Conservation (phyloP, 2,329 filamentous ascomycete genomes). For the Fusarium agapanthi region DNA sequence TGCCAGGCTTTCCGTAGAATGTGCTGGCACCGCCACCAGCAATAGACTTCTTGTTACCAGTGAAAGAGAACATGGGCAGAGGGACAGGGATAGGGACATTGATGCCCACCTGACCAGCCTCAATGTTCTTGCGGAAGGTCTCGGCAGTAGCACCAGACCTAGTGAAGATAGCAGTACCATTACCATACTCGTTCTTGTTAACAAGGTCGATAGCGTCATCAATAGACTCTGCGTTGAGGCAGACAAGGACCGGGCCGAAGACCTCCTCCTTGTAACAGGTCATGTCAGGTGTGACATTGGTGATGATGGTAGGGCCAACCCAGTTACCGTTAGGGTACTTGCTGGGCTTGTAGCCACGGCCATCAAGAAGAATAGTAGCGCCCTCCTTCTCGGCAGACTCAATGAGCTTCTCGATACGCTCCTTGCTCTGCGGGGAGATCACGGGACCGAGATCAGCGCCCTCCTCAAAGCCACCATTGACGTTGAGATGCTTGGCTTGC, state of each 20-base stretch:
- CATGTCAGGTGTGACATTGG: slow-evolving; percentile 82
- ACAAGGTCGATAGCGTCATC: slow-evolving; percentile 84
- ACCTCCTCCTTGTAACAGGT: slow-evolving; percentile 87
- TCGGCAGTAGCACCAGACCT: slow-evolving; percentile 79
- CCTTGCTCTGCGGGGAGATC: slow-evolving; percentile 81
- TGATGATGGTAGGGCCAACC: slow-evolving; percentile 84
- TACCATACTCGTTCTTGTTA: slow-evolving; percentile 87
- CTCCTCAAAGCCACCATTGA: slow-evolving; percentile 83
- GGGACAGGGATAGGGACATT: slow-evolving; percentile 83
- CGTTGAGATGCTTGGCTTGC: slow-evolving; percentile 74
- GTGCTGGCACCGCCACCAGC: slow-evolving; percentile 92
- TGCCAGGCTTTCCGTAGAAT: slow-evolving; percentile 92
- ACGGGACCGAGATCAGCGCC: slow-evolving; percentile 84
- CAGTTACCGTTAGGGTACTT: slow-evolving; percentile 90
- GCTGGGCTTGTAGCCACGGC: slow-evolving; percentile 74
- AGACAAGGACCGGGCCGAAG: slow-evolving; percentile 85
- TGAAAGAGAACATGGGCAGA: slow-evolving; percentile 77
- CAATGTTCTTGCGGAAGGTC: slow-evolving; percentile 80
- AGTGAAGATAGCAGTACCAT: slow-evolving; percentile 87
- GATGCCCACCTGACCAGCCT: slow-evolving; percentile 86
- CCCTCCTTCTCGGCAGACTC: slow-evolving; percentile 81
- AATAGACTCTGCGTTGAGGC: slow-evolving; percentile 79
- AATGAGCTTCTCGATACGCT: slow-evolving; percentile 80
- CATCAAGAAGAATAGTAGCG: slow-evolving; percentile 83
- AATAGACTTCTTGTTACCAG: slow-evolving; percentile 86